phyloP scores from a whole-genome alignment of 2,329 filamentous ascomycete species.

The Cadophora sp. region DNA sequence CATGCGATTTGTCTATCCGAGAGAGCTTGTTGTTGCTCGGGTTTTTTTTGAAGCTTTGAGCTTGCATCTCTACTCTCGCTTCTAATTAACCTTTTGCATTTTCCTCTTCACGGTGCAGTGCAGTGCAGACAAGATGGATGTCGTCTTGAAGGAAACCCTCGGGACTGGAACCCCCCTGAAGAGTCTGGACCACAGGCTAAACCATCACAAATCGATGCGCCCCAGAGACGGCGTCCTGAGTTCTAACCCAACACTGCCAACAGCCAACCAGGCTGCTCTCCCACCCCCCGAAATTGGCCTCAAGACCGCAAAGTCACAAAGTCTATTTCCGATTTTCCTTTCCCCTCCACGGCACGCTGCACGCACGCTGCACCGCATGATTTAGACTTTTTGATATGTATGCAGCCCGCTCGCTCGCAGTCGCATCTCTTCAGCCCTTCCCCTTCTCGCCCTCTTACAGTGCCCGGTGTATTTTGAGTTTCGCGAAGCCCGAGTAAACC shows the following conservation, averaged over 20 bases:
- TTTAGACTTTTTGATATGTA: constrained; percentile 5
- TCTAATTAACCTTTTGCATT: neutral
- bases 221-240: neutral
- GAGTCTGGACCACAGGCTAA: constrained; percentile 6
- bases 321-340: too few relatives aligned
- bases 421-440: neutral
- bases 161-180: too few relatives aligned
- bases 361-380: neutral
- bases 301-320: neutral
- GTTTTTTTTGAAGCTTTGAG: neutral
- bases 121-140: neutral
- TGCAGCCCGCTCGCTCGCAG: too few relatives aligned
- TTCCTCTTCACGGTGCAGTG: neutral
- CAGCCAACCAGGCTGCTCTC: neutral
- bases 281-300: neutral
- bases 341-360: neutral
- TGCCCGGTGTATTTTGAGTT: neutral
- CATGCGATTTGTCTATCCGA: neutral
- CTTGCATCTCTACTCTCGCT: neutral
- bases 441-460: neutral
- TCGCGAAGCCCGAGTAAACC: neutral
- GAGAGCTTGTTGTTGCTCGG: neutral
- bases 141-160: neutral
- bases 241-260: neutral
- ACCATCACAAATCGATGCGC: neutral